These are phyloP conservation scores for Arthroderma sp. DNA, from an alignment of 2,329 filamentous ascomycete genomes.

Conservation along the genomic window DNA sequence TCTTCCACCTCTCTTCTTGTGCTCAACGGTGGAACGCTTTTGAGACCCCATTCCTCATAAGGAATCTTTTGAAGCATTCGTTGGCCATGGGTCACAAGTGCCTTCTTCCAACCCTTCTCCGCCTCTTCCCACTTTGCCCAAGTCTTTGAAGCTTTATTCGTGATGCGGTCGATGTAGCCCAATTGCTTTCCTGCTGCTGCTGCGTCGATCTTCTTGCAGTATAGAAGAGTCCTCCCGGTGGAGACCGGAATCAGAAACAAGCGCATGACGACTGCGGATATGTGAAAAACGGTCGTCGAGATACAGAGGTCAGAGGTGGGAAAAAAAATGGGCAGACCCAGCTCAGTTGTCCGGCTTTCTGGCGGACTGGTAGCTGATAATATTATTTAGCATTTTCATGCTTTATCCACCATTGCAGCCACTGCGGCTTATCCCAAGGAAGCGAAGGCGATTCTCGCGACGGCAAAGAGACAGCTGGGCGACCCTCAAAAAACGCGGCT, in stretches of 20 bases:
- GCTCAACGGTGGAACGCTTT: slow-evolving; percentile 77
- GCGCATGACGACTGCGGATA: slow-evolving; percentile 48
- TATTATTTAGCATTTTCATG: slow-evolving; percentile 2
- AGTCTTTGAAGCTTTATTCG: slow-evolving; percentile 56
- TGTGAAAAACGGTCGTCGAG: background rate
- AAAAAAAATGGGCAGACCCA: too few species aligned
- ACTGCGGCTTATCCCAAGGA: too few species aligned
- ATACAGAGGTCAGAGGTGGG: too few species aligned
- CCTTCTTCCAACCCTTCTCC: slow-evolving; percentile 75
- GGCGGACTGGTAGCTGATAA: background rate
- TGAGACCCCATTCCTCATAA: slow-evolving; percentile 95
- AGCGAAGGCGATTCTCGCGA: too few species aligned
- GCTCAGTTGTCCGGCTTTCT: slow-evolving; percentile 2
- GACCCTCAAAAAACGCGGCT: too few species aligned
- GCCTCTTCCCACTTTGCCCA: slow-evolving; percentile 84
- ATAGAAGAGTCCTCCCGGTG: slow-evolving; percentile 78
- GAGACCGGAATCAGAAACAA: slow-evolving; percentile 89
- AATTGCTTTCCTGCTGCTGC: slow-evolving; percentile 41
- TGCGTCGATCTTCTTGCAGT: slow-evolving; percentile 63
- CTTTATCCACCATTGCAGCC: too few species aligned
- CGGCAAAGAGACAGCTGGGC: too few species aligned
- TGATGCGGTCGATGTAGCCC: slow-evolving; percentile 55
- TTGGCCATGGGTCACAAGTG: slow-evolving; percentile 77
- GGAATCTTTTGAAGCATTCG: slow-evolving; percentile 72
- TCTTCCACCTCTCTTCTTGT: slow-evolving; percentile 52